Evolutionary conservation across 495 filamentous ascomycete species (phyloP), one percentile per base, ranked within the genome.

Genomic region (Lasiosphaeria miniovina): DNA sequence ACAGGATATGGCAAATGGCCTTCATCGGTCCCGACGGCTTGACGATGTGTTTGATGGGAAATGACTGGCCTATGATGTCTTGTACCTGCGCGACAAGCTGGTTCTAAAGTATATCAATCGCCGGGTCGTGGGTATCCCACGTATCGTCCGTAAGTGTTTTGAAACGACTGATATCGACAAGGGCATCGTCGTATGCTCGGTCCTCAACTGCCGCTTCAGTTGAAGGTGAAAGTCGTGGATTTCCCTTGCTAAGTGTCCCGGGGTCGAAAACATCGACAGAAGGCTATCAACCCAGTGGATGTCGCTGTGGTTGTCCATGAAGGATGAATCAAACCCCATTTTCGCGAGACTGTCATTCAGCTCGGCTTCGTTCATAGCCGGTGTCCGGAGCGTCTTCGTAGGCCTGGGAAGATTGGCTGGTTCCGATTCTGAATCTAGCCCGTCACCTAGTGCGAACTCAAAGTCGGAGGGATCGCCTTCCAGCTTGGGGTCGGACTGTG

Each of bases 321-420:
- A 50, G 48, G 48, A 50, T 50, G 48, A 50, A 50, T 50, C 48
- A 50, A 50, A 50, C 48, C 48, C 14, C n/a, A n/a, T 50, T 17
- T 50, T 50, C 8, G 48, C 31, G n/a, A 50, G 48, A 50, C 14
- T 31, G 48, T 50, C n/a, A 50, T 50, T 50, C 8, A 50, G 48
- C 48, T 50, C 17, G 48, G 48, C 14, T 32, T 50, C 48, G 8
- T 24, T 50, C n/a, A 50, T 50, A 50, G 10, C 48, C 48, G 4
- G 3, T 50, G 4, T 50, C 48, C 31, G 48, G 12, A 50, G 48
- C 48, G 48, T 50, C 48, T 50, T 50, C n/a, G 48, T 50, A 17
- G 17, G 48, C 48, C 14, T 50, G 48, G 48, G 1, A 50, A 17
- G 48, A 8, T 31, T 50, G n/a, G 48, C 48, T 17, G 48, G 9